Percentiles rank a stretch among this genome's conserved stretches.
These are phyloP conservation scores for Telfairia occidentalis DNA, from an alignment of 331 rosid genomes.

Conservation along the genomic window DNA sequence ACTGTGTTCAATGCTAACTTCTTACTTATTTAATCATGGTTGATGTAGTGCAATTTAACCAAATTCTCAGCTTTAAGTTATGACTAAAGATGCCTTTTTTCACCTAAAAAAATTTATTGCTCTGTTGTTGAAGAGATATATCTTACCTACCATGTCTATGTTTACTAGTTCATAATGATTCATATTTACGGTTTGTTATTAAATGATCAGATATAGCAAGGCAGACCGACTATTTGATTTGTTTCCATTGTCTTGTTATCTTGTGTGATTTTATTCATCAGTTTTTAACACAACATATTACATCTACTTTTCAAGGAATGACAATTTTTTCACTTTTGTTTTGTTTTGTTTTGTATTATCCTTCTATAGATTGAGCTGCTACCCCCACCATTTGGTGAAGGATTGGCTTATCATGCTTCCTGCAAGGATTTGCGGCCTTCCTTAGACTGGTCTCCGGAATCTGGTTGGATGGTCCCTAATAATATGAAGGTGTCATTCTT, in stretches of 20 bases:
- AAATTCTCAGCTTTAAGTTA: background rate
- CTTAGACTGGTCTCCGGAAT: constrained; percentile 47
- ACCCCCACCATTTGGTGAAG: constrained; percentile 81
- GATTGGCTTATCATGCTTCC: constrained; percentile 33
- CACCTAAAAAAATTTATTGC: background rate
- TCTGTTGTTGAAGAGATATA: background rate
- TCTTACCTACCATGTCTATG: background rate
- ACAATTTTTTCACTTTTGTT: background rate
- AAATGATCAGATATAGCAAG: background rate
- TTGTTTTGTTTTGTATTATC: background rate
- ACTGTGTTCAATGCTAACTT: constrained; percentile 1
- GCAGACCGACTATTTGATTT: background rate
- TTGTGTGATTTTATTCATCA: background rate
- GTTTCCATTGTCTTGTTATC: background rate
- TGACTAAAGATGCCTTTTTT: background rate
- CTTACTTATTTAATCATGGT: background rate
- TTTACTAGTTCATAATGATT: background rate
- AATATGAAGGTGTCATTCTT: constrained; percentile 33
- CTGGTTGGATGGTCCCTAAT: constrained; percentile 65
- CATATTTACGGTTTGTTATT: background rate
- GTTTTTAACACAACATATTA: background rate
- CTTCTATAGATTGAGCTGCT: constrained; percentile 52
- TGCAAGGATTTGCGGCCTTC: constrained; percentile 72
- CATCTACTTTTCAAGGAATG: background rate
- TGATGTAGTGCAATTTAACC: background rate